These are phyloP conservation scores for Diaporthe ilicicola DNA, from an alignment of 2,329 filamentous ascomycete species.

Conservation along the genomic window DNA sequence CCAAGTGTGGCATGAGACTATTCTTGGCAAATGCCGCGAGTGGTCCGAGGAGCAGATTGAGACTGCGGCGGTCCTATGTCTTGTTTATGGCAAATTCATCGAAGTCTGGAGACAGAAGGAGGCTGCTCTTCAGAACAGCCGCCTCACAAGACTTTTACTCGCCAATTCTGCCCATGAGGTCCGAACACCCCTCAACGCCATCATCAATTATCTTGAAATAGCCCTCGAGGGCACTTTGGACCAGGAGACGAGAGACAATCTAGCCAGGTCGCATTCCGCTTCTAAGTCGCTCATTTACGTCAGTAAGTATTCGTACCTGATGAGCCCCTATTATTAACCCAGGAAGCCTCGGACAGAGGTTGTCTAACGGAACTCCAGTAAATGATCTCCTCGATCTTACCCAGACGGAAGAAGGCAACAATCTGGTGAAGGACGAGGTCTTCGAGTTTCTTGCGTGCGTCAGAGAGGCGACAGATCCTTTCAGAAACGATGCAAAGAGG, in stretches of 20 bases:
- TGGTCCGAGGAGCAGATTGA: conserved; percentile 92
- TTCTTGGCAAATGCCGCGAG: conserved; percentile 83
- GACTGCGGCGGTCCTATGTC: conserved; percentile 84
- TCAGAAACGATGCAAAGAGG: conserved; percentile 75
- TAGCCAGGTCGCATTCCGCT: conserved; percentile 85
- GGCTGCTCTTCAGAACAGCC: conserved; percentile 80
- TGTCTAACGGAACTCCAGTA: conserved; percentile 47
- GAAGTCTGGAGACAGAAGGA: conserved; percentile 95
- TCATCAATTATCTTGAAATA: conserved; percentile 94
- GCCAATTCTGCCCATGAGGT: conserved; percentile 94
- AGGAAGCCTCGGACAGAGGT: no score
- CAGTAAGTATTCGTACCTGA: conserved; percentile 46
- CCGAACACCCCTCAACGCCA: conserved; percentile 88
- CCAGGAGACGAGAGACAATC: conserved; percentile 82
- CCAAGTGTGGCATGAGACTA: conserved; percentile 81
- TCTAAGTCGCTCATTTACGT: conserved; percentile 94
- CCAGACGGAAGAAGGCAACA: conserved; percentile 84
- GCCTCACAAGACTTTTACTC: conserved; percentile 79
- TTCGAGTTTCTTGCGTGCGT: conserved; percentile 79
- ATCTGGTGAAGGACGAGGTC: conserved; percentile 80
- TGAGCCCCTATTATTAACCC: no score
- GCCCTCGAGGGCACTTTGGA: conserved; percentile 84
- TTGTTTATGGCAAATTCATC: conserved; percentile 91
- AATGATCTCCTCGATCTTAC: conserved; percentile 91
- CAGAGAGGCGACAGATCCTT: conserved; percentile 79